Conservation (phyloP, 2,329 filamentous ascomycete species). For the Pezicula neosporulosa region DNA sequence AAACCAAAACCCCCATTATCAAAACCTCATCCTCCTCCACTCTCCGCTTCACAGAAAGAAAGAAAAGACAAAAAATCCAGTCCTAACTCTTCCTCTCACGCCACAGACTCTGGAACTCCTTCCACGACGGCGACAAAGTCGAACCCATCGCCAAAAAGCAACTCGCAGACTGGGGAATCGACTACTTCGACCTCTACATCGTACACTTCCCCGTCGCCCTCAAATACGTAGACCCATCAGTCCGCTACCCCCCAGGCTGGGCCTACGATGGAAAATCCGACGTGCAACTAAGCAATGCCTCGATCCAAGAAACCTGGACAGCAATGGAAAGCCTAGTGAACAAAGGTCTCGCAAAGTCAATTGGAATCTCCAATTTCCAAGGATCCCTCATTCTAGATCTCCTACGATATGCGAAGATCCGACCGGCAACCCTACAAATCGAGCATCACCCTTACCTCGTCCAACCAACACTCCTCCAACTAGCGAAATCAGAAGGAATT, state of each 20-base stretch:
- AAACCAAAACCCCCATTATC: too few relatives aligned
- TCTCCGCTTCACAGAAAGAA: too few relatives aligned
- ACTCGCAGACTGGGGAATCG: conserved; percentile 77
- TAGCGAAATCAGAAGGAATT: conserved; percentile 68
- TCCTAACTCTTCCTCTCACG: too few relatives aligned
- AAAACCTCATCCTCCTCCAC: too few relatives aligned
- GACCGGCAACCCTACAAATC: conserved; percentile 77
- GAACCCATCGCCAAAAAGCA: conserved; percentile 73
- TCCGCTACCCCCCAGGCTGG: conserved; percentile 80
- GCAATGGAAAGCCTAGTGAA: conserved; percentile 75
- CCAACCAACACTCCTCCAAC: conserved; percentile 66
- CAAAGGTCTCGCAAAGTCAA: conserved; percentile 64
- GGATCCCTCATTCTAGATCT: conserved; percentile 74
- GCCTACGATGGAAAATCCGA: conserved; percentile 59
- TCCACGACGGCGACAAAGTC: conserved; percentile 77
- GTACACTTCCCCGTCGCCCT: conserved; percentile 87
- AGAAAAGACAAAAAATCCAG: too few relatives aligned
- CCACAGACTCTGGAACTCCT: conserved; percentile 79
- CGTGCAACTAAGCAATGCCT: conserved; percentile 62
- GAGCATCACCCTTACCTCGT: conserved; percentile 89
- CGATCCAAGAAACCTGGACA: conserved; percentile 77
- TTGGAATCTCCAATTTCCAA: conserved; percentile 84
- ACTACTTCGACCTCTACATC: conserved; percentile 88
- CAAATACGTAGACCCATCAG: conserved; percentile 79
- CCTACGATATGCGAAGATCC: conserved; percentile 71